Base-by-base conservation (phyloP, 2,329 filamentous ascomycete genomes). In the Neobulgaria alba region DNA sequence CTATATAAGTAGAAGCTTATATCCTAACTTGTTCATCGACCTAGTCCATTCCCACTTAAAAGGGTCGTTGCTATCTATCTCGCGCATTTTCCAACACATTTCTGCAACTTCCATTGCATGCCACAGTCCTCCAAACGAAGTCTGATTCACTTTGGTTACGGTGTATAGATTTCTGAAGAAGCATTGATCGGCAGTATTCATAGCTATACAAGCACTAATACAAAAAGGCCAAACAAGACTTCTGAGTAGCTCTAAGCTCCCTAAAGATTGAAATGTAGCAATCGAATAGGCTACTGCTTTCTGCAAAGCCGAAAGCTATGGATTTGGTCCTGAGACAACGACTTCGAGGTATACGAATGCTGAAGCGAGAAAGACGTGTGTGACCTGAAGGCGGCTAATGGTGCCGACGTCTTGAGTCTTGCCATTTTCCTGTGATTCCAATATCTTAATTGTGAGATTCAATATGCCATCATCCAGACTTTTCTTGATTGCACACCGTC, bases 401-500 rank as follows among this genome's bases (percentile, higher is more conserved):
- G 15, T 29, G 30, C 12, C 17, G 30, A 19, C 20, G 20, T 3
- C n/a, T 36, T 5, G 29, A 30, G 16, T 15, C 16, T 20, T 14
- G 29, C 21, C 10, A 10, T 16, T 12, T 20, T 46, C 39, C 18
- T 53, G 37, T 17, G 44, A 38, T 29, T 29, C 54, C 35, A 9
- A 43, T 45, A 29, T 52, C n/a, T 12, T 3, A 21, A n/a, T 17
- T 36, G 17, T 16, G 46, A 14, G 57, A 3, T 15, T 20, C 1
- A 23, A 33, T n/a, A 45, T 18, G 10, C 41, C 41, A 21, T 26
- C 33, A 14, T 41, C 39, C 5, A 52, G 17, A 8, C 29, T 29
- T 10, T 10, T 36, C 38, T 51, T 43, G 33, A 62, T 53, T 2
- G 46, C 45, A 20, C 47, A 38, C 21, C 50, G 53, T 17, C 69